Percentiles rank a stretch among this genome's conserved stretches.
phyloP scores from a whole-genome alignment of 129 eudicot genomes.

The Tagetes patula region DNA sequence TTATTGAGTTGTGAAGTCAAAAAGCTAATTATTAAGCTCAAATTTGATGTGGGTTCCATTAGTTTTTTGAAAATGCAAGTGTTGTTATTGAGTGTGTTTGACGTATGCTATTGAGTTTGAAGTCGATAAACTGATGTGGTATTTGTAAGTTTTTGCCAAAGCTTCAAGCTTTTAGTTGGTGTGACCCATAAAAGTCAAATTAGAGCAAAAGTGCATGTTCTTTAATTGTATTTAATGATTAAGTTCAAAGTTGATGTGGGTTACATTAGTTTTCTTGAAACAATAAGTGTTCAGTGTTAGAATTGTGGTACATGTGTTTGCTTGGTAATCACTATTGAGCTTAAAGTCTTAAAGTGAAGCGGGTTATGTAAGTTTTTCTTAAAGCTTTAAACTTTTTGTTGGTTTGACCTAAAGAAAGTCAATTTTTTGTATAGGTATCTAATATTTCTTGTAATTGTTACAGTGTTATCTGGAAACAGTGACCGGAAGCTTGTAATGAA shows the following conservation, averaged over 20 bases:
- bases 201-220: not conserved
- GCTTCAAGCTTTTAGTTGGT: conserved; percentile 16
- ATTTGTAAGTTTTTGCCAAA: not conserved
- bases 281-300: not conserved
- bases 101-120: not conserved
- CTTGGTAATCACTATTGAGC: conserved; percentile 4
- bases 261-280: not conserved
- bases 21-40: conserved; percentile 13
- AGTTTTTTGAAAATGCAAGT: not conserved
- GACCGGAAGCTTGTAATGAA: conserved; percentile 94
- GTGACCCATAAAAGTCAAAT: conserved; percentile 1
- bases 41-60: conserved; percentile 13
- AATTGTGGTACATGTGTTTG: conserved; percentile 1
- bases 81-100: not conserved
- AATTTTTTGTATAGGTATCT: conserved; percentile 11
- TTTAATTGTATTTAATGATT: conserved; percentile 1
- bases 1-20: conserved; percentile 16
- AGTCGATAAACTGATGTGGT: conserved; percentile 12
- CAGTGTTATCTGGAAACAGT: conserved; percentile 95
- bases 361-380: not conserved
- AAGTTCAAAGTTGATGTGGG: conserved; percentile 4
- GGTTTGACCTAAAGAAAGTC: not conserved
- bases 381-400: not conserved
- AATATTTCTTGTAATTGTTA: conserved; percentile 24
- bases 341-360: not conserved